Evolutionary conservation across 2,329 filamentous ascomycete species (phyloP), one percentile per base, ranked within the genome.

Genomic region (Hyphodiscus sp.): DNA sequence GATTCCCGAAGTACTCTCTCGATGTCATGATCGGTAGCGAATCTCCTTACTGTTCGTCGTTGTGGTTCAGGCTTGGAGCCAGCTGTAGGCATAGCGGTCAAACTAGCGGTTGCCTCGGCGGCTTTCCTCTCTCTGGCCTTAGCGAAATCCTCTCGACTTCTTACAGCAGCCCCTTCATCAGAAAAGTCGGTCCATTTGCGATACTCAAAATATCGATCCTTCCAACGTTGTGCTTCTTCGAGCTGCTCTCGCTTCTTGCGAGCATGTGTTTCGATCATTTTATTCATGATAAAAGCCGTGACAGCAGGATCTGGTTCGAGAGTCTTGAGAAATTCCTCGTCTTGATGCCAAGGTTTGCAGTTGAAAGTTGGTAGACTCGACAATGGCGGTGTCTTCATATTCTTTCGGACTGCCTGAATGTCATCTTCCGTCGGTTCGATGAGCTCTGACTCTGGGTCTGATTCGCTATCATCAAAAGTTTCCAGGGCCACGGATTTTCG

Each of bases 1-100:
- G 87, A 91, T 61, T 87, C 83, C 65, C 87, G 81, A 47, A 91
- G 71, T 7, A 87, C 85, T 41, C 82, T 78, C 66, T 91, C 83
- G 7, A 91, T 69, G 56, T 91, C 87, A 49, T 86, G 81, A 64
- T 91, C 87, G 16, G 85, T 87, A 15, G 81, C 83, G 66, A 83
- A 87, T 52, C 82, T 74, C 54, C 77, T 78, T 51, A 67, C 74
- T 57, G 60, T 70, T 58, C 62, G 61, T 26, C 79, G 73, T 56
- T 80, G 73, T 6, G 78, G 75, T 66, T 87, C 82, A 0, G 76
- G 74, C 56, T 78, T 81, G 2, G 77, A 68, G 55, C 85, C 83
- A 15, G 76, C 73, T 7, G 79, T 74, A 1, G 63, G 58, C 29
- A 50, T 52, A n/a, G 61, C 54, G n/a, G 57, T 57, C 26, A 58